These are phyloP conservation scores for Purshia tridentata DNA, from an alignment of 306 rosid species.

Conservation along the genomic window DNA sequence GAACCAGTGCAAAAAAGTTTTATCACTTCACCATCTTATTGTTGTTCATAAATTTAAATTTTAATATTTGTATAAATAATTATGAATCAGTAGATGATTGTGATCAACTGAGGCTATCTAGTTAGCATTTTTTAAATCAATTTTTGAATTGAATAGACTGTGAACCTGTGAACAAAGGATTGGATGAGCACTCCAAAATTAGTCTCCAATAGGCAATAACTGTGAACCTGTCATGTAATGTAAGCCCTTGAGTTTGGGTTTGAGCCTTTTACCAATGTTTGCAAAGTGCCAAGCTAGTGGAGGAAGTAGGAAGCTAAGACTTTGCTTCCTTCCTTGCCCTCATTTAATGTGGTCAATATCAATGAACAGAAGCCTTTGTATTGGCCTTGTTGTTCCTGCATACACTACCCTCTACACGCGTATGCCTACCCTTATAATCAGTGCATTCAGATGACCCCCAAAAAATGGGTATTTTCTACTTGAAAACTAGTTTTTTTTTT, in stretches of 20 bases:
- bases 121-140: too few relatives aligned
- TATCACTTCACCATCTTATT: too few relatives aligned
- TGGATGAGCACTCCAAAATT: not conserved
- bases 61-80: too few relatives aligned
- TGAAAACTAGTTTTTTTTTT: too few relatives aligned
- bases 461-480: too few relatives aligned
- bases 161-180: too few relatives aligned
- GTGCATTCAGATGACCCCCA: too few relatives aligned
- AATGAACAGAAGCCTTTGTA: not conserved
- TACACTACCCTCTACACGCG: not conserved
- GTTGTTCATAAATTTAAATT: too few relatives aligned
- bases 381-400: not conserved
- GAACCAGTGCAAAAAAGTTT: too few relatives aligned
- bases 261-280: not conserved
- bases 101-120: too few relatives aligned
- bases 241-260: not conserved
- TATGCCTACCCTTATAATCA: not conserved
- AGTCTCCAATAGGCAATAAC: not conserved
- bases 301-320: slow-evolving; percentile 11
- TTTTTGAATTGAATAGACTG: too few relatives aligned
- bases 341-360: slow-evolving; percentile 32
- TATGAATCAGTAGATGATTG: too few relatives aligned
- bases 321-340: slow-evolving; percentile 16
- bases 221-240: not conserved
- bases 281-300: slow-evolving; percentile 11